These are phyloP conservation scores for Tylopilus subfusipes DNA, from an alignment of 768 basidiomycete genomes.

Conservation along the genomic window DNA sequence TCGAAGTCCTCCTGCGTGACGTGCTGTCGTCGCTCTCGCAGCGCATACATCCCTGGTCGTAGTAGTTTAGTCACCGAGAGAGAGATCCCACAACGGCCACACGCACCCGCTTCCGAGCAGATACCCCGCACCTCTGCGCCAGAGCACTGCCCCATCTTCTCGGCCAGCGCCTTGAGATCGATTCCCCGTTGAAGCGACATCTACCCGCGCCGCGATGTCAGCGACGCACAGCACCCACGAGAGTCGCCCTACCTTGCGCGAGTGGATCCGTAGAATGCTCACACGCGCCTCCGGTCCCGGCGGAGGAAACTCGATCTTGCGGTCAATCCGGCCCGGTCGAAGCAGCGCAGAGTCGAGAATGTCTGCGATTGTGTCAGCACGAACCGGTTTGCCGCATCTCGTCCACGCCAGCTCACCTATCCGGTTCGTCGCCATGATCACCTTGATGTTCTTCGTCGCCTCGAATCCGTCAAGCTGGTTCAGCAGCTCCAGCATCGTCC, in stretches of 20 bases:
- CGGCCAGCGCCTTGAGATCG: slow-evolving; percentile 91
- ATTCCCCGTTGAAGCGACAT: slow-evolving; percentile 99
- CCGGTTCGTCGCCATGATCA: slow-evolving; percentile 97
- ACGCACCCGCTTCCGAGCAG: slow-evolving; percentile 89
- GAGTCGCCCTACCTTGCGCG: slow-evolving; percentile 64
- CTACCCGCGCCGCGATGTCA: slow-evolving; percentile 44
- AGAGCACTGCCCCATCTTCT: slow-evolving; percentile 99
- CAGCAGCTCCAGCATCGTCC: slow-evolving; percentile 86
- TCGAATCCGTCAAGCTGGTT: slow-evolving; percentile 91
- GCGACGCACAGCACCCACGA: neutral
- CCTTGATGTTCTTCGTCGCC: slow-evolving; percentile 79
- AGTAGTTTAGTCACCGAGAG: neutral
- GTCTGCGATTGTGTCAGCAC: slow-evolving; percentile 44
- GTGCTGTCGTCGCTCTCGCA: slow-evolving; percentile 92
- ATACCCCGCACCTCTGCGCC: slow-evolving; percentile 98
- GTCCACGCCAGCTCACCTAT: slow-evolving; percentile 51
- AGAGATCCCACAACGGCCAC: no score
- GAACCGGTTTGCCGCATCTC: neutral
- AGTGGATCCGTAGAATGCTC: slow-evolving; percentile 95
- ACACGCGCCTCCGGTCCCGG: slow-evolving; percentile 96
- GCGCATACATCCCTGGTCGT: slow-evolving; percentile 84
- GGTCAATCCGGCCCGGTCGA: slow-evolving; percentile 92
- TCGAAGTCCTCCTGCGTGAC: slow-evolving; percentile 99
- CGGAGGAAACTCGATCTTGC: slow-evolving; percentile 98
- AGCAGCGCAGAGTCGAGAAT: slow-evolving; percentile 92